Percentiles rank a stretch among this genome's conserved stretches.
Conservation (phyloP, 106 monocot species). For the Acanthochlamys bracteata region DNA sequence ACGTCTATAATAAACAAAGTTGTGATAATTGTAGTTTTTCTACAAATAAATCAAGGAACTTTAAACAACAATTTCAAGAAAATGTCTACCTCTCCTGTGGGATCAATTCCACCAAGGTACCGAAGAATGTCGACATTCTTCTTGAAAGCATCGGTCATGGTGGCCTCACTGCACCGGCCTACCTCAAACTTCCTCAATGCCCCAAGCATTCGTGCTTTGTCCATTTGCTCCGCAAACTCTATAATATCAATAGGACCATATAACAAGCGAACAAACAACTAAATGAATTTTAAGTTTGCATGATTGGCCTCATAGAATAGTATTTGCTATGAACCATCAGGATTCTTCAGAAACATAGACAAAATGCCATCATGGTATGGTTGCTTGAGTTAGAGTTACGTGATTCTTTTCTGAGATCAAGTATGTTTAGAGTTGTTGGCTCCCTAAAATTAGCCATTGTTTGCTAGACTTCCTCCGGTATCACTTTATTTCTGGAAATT, state of each 20-base stretch:
- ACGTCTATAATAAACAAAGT: too few relatives aligned
- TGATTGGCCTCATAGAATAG: too few relatives aligned
- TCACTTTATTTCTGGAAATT: too few relatives aligned
- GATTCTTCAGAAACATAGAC: too few relatives aligned
- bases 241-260: neutral
- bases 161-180: slow-evolving; percentile 72
- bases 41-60: neutral
- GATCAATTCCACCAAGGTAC: slow-evolving; percentile 79
- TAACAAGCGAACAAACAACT: neutral
- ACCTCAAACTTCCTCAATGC: slow-evolving; percentile 66
- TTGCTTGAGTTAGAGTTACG: too few relatives aligned
- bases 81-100: slow-evolving; percentile 57
- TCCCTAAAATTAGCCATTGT: too few relatives aligned
- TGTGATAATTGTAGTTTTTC: neutral
- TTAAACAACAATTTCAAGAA: neutral
- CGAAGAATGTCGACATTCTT: slow-evolving; percentile 70
- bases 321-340: too few relatives aligned
- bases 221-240: slow-evolving; percentile 96
- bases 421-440: too few relatives aligned
- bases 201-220: slow-evolving; percentile 68
- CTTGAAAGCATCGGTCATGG: slow-evolving; percentile 57
- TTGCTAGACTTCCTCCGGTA: too few relatives aligned
- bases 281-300: too few relatives aligned
- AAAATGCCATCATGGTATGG: too few relatives aligned
- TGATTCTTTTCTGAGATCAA: too few relatives aligned